phyloP scores from a whole-genome alignment of 768 basidiomycete genomes.

The Clitopilus passeckerianus region DNA sequence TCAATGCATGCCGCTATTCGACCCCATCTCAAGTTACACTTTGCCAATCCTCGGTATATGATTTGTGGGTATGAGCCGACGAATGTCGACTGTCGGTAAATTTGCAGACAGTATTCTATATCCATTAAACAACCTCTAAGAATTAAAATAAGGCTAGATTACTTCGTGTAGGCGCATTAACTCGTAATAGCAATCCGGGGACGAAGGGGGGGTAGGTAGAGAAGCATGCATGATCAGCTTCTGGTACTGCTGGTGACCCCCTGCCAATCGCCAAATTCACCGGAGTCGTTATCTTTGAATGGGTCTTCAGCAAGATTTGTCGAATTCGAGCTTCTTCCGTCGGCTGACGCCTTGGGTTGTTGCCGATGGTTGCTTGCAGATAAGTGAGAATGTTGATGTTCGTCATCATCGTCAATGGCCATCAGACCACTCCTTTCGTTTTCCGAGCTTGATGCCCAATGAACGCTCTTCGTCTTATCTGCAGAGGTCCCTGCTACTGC shows the following conservation, averaged over 20 bases:
- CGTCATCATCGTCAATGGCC: not conserved
- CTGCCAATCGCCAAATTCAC: conserved; percentile 1
- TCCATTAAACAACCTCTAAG: not conserved
- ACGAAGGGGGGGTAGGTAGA: not conserved
- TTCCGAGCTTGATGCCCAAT: not conserved
- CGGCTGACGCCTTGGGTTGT: not conserved
- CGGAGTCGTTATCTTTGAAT: not conserved
- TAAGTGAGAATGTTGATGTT: not conserved
- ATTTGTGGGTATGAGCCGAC: not conserved
- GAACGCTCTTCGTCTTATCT: not conserved
- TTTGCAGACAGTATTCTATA: not conserved
- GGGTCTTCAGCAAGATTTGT: not conserved
- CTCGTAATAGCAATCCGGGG: not conserved
- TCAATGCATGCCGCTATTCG: too few relatives aligned
- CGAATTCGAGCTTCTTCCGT: not conserved
- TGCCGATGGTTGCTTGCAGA: not conserved
- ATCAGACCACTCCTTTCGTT: not conserved
- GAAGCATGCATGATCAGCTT: too few relatives aligned
- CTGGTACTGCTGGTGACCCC: not conserved
- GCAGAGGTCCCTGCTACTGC: not conserved
- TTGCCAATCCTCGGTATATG: not conserved
- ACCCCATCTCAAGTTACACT: not conserved
- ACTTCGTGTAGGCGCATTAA: not conserved
- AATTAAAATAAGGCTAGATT: not conserved
- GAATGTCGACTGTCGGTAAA: not conserved